A percentile compares a stretch with the other conserved stretches of the same genome.
Evolutionary conservation across 164 flowering plant genomes (phyloP).

Genomic region (Platanus orientalis): DNA sequence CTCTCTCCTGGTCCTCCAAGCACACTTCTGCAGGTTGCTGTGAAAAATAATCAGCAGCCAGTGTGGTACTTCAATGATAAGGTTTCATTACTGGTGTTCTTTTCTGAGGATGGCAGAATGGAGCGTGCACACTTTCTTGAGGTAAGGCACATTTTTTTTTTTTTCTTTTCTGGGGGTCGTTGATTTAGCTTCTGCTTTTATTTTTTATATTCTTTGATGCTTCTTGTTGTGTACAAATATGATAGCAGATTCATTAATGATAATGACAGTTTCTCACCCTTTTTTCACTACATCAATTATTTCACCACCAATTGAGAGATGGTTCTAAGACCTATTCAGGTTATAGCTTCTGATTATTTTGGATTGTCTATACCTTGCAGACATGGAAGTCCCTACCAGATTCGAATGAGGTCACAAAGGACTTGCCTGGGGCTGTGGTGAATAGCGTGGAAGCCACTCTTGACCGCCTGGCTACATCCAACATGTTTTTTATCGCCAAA

Average conservation of each 20-base stretch:
- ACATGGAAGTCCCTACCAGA: slow-evolving; percentile 98
- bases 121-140: slow-evolving; percentile 86
- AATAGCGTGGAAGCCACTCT: slow-evolving; percentile 70
- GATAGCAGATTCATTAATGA: too few species aligned
- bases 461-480: slow-evolving; percentile 69
- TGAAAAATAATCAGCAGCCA: slow-evolving; percentile 96
- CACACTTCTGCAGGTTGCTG: slow-evolving; percentile 87
- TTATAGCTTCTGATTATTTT: background rate
- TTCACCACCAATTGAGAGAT: too few species aligned
- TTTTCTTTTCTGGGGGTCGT: too few species aligned
- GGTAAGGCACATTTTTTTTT: too few species aligned
- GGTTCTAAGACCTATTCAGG: too few species aligned
- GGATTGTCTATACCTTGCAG: slow-evolving; percentile 31
- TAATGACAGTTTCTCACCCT: too few species aligned
- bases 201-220: background rate
- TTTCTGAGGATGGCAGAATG: slow-evolving; percentile 93
- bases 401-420: slow-evolving; percentile 76
- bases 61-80: slow-evolving; percentile 96
- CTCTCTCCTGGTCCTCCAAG: slow-evolving; percentile 80
- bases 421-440: slow-evolving; percentile 51
- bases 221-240: too few species aligned
- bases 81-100: slow-evolving; percentile 51
- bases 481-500: slow-evolving; percentile 93
- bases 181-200: background rate
- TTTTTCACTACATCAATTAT: too few species aligned